These are phyloP conservation scores for Ustilago trichophora DNA, from an alignment of 1,284 basidiomycete genomes.

Conservation along the genomic window DNA sequence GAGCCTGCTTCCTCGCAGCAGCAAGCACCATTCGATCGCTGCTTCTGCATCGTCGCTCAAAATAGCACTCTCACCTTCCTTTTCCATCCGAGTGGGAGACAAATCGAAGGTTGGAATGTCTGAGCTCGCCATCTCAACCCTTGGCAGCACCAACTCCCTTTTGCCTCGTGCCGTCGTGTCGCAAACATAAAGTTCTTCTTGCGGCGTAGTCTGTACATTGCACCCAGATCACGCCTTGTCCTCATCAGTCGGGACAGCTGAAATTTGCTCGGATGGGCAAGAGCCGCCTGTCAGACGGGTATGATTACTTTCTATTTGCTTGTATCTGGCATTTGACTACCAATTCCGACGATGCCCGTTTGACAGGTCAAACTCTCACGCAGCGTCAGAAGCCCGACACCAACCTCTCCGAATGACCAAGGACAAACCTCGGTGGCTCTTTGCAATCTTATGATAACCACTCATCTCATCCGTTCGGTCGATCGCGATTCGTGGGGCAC, in stretches of 20 bases:
- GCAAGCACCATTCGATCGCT: slow-evolving; percentile 4
- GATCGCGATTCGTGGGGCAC: neutral
- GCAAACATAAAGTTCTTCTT: too few species aligned
- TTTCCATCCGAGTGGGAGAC: neutral
- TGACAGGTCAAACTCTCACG: neutral
- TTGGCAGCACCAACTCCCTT: too few species aligned
- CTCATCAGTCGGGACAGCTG: too few species aligned
- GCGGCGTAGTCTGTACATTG: too few species aligned
- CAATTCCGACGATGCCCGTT: neutral
- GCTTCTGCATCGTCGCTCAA: neutral
- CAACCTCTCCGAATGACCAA: too few species aligned
- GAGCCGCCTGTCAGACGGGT: too few species aligned
- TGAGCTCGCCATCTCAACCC: neutral
- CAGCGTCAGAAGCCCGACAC: neutral
- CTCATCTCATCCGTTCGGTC: neutral
- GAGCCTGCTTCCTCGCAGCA: neutral
- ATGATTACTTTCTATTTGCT: too few species aligned
- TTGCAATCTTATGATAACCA: too few species aligned
- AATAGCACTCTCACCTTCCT: neutral
- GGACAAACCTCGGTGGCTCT: too few species aligned
- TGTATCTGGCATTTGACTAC: slow-evolving; percentile 1
- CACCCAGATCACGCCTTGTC: too few species aligned
- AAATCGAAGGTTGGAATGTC: neutral
- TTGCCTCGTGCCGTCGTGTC: too few species aligned
- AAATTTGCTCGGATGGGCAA: too few species aligned